phyloP scores from a whole-genome alignment of 2,329 filamentous ascomycete species.

The Colletotrichum sp. region DNA sequence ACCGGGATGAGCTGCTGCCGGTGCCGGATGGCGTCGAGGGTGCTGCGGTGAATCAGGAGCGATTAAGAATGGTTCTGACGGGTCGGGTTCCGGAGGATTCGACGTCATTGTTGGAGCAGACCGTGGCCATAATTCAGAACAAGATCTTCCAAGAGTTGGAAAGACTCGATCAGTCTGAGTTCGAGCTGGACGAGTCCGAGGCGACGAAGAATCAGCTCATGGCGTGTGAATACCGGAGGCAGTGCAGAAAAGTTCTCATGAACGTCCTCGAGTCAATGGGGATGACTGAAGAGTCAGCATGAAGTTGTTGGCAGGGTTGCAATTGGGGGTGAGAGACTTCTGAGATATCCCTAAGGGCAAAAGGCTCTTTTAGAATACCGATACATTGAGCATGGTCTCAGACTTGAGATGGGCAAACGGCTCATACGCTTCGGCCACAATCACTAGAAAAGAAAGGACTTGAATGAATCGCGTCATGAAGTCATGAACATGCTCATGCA shows the following conservation, averaged over 20 bases:
- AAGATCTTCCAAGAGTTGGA: constrained; percentile 49
- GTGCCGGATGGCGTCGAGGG: constrained; percentile 15
- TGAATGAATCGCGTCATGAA: neutral
- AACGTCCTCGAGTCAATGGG: constrained; percentile 46
- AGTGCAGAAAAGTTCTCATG: constrained; percentile 54
- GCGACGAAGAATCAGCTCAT: constrained; percentile 52
- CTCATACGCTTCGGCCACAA: neutral
- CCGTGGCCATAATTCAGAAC: constrained; percentile 46
- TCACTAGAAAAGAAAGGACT: neutral
- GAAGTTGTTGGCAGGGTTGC: fast-evolving
- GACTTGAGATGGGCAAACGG: neutral
- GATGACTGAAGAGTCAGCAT: neutral
- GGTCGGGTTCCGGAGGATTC: constrained; percentile 33
- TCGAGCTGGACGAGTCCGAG: constrained; percentile 45
- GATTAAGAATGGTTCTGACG: constrained; percentile 32
- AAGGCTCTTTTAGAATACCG: fast-evolving
- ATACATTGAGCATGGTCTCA: neutral
- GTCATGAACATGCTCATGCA: fast-evolving
- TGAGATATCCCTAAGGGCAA: neutral
- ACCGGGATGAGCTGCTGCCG: constrained; percentile 31
- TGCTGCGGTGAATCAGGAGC: constrained; percentile 24
- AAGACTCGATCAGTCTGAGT: constrained; percentile 50
- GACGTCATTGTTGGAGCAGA: constrained; percentile 34
- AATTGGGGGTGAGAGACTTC: fast-evolving
- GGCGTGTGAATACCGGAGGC: constrained; percentile 52